Percentiles rank a stretch among this genome's conserved stretches.
Evolutionary conservation across 116 monocot species (phyloP).

Genomic region (Papilionanthe hybrid): DNA sequence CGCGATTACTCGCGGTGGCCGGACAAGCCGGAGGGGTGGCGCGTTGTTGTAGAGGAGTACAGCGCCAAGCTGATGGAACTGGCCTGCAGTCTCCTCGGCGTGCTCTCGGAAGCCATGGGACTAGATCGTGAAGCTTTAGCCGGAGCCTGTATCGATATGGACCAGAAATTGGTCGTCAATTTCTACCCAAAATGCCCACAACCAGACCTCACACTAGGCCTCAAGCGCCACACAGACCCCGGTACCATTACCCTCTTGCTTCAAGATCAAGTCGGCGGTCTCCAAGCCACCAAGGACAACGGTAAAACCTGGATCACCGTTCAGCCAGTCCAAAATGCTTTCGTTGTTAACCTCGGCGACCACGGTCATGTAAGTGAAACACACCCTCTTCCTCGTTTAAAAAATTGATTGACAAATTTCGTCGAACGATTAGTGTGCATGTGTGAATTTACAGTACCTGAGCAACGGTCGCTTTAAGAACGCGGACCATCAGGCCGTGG

Average conservation of each 20-base stretch:
- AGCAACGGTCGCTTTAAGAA: constrained; percentile 85
- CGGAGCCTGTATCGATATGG: constrained; percentile 23
- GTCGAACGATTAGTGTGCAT: constrained; percentile 12
- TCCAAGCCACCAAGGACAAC: constrained; percentile 20
- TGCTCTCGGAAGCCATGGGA: constrained; percentile 35
- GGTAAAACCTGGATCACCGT: constrained; percentile 19
- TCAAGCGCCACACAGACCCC: constrained; percentile 26
- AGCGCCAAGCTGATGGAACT: constrained; percentile 22
- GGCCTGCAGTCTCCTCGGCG: constrained; percentile 15
- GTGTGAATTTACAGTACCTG: constrained; percentile 26
- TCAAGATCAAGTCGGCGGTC: constrained; percentile 21
- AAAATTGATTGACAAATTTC: background rate
- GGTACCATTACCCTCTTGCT: constrained; percentile 25
- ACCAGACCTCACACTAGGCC: constrained; percentile 30
- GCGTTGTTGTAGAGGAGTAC: constrained; percentile 21
- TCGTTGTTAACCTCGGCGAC: constrained; percentile 25
- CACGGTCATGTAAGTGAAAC: background rate
- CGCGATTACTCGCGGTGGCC: constrained; percentile 53
- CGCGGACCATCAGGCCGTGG: constrained; percentile 89
- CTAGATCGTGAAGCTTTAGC: constrained; percentile 22
- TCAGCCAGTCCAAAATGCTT: constrained; percentile 1
- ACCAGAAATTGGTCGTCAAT: constrained; percentile 38
- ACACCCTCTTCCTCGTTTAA: background rate
- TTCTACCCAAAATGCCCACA: constrained; percentile 52
- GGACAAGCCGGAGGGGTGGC: constrained; percentile 37